Evolutionary conservation across 805 yeast species (phyloP).

Genomic region (Jamesozyma rosinii): DNA sequence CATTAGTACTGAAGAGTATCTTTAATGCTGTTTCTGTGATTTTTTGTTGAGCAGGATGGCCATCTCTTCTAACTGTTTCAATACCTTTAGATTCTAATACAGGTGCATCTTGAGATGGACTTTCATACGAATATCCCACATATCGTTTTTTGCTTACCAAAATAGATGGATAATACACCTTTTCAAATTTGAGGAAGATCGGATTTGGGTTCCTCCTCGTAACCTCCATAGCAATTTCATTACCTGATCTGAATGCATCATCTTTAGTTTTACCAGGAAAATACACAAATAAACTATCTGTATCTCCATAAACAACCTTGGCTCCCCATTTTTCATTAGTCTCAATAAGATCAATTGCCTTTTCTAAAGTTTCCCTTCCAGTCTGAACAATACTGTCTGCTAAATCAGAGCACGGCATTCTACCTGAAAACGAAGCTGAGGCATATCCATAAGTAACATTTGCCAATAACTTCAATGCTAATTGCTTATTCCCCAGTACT

Average conservation of each 20-base stretch:
- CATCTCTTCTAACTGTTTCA: conserved; percentile 90
- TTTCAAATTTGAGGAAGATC: conserved; percentile 75
- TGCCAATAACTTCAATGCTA: conserved; percentile 83
- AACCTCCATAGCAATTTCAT: conserved; percentile 54
- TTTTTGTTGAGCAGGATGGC: conserved; percentile 83
- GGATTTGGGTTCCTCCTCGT: conserved; percentile 72
- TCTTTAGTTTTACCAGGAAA: conserved; percentile 70
- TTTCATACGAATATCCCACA: conserved; percentile 76
- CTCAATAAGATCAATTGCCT: conserved; percentile 64
- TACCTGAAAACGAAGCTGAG: conserved; percentile 87
- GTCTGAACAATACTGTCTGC: conserved; percentile 92
- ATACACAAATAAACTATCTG: conserved; percentile 86
- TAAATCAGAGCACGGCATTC: conserved; percentile 94
- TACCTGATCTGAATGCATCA: conserved; percentile 73
- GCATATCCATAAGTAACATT: conserved; percentile 95
- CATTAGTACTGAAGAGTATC: conserved; percentile 60
- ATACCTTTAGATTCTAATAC: conserved; percentile 92
- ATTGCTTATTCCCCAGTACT: conserved; percentile 64
- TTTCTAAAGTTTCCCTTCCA: conserved; percentile 74
- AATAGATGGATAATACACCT: conserved; percentile 82
- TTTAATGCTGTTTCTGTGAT: conserved; percentile 64
- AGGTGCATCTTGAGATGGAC: conserved; percentile 44
- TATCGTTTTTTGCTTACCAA: conserved; percentile 81
- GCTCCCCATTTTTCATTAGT: conserved; percentile 60
- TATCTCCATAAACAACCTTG: conserved; percentile 91